phyloP scores from a whole-genome alignment of 305 asterid genomes.

The Striga hermonthica region DNA sequence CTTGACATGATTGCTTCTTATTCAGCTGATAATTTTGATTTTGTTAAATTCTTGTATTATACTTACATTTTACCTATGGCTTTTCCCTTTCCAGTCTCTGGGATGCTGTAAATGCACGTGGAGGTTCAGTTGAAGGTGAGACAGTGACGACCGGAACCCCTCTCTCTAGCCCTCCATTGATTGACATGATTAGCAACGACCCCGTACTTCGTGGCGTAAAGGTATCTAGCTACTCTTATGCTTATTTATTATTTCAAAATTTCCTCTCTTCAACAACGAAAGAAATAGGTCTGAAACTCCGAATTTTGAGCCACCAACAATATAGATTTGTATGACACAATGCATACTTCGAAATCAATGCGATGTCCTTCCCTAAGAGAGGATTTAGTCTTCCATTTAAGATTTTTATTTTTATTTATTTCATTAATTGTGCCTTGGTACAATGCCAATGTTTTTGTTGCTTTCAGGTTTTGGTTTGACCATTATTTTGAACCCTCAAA shows the following conservation, averaged over 20 bases:
- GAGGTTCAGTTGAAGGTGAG: slow-evolving; percentile 65
- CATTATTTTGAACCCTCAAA: too few species aligned
- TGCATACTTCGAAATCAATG: background rate
- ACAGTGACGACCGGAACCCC: slow-evolving; percentile 84
- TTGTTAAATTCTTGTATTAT: too few species aligned
- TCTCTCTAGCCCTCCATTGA: slow-evolving; percentile 75
- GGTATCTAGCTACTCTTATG: slow-evolving; percentile 43
- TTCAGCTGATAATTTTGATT: slow-evolving; percentile 24
- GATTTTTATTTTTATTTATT: too few species aligned
- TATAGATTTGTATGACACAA: slow-evolving; percentile 11
- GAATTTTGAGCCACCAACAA: slow-evolving; percentile 15
- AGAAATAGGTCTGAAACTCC: background rate
- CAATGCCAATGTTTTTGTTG: too few species aligned
- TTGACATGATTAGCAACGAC: slow-evolving; percentile 94
- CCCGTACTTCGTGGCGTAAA: slow-evolving; percentile 87
- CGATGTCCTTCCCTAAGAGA: background rate
- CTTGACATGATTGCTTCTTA: slow-evolving; percentile 21
- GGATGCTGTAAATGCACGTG: slow-evolving; percentile 84
- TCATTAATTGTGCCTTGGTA: too few species aligned
- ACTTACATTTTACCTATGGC: slow-evolving; percentile 21
- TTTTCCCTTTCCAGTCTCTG: slow-evolving; percentile 54
- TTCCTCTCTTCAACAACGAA: slow-evolving; percentile 9
- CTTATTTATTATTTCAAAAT: slow-evolving; percentile 3
- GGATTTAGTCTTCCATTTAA: background rate
- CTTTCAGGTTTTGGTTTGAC: too few species aligned